phyloP scores from a whole-genome alignment of 768 basidiomycete genomes.

The Termitomyces titanicus region DNA sequence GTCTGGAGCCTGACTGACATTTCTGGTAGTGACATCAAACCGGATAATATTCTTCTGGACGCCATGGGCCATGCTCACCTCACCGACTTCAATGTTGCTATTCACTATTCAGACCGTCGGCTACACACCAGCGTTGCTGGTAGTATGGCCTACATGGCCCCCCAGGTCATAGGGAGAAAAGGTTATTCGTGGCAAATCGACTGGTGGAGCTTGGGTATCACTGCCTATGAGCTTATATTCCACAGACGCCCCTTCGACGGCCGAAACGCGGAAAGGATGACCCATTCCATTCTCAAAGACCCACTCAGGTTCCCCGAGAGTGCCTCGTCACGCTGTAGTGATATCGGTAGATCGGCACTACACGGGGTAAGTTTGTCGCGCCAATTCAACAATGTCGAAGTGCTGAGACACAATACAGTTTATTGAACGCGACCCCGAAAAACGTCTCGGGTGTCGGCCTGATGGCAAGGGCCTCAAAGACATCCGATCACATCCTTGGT shows the following conservation, averaged over 20 bases:
- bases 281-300: slow-evolving; percentile 80
- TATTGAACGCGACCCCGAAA: slow-evolving; percentile 75
- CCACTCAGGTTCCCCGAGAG: slow-evolving; percentile 74
- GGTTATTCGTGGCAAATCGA: slow-evolving; percentile 94
- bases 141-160: slow-evolving; percentile 99
- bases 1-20: slow-evolving; percentile 5
- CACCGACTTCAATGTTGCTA: slow-evolving; percentile 99
- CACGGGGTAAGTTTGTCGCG: slow-evolving; percentile 48
- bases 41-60: slow-evolving; percentile 95
- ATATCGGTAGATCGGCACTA: slow-evolving; percentile 63
- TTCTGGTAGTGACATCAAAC: slow-evolving; percentile 80
- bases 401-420: slow-evolving; percentile 46
- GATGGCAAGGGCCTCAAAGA: slow-evolving; percentile 72
- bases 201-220: slow-evolving; percentile 95
- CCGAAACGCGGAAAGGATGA: slow-evolving; percentile 85
- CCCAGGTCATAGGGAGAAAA: slow-evolving; percentile 87
- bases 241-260: slow-evolving; percentile 86
- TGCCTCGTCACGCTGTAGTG: slow-evolving; percentile 55
- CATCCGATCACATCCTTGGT: slow-evolving; percentile 84
- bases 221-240: slow-evolving; percentile 87
- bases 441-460: slow-evolving; percentile 77
- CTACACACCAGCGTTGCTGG: slow-evolving; percentile 92
- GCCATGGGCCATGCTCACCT: slow-evolving; percentile 92
- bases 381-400: neutral
- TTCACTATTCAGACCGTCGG: slow-evolving; percentile 90